Percentiles rank a stretch among this genome's conserved stretches.
phyloP scores from a whole-genome alignment of 2,329 filamentous ascomycete genomes.

The Fusarium sp. region DNA sequence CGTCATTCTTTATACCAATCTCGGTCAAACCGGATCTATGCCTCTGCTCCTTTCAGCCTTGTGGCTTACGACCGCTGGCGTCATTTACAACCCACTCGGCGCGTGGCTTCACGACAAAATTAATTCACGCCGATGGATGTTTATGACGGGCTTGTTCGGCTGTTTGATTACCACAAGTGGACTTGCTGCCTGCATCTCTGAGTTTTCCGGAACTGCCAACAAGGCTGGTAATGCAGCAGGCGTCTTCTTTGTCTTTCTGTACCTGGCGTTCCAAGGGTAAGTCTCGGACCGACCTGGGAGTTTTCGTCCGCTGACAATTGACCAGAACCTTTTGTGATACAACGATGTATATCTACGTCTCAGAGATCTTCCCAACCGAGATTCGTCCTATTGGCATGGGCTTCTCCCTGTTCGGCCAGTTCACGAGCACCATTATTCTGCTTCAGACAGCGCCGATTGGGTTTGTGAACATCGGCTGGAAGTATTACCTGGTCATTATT shows the following conservation, averaged over 20 bases:
- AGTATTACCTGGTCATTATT: conserved; percentile 59
- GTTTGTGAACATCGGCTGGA: conserved; percentile 57
- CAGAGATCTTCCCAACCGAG: conserved; percentile 55
- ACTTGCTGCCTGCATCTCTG: conserved; percentile 48
- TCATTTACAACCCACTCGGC: conserved; percentile 59
- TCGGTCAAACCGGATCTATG: conserved; percentile 52
- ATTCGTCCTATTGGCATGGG: conserved; percentile 62
- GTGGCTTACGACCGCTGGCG: conserved; percentile 56
- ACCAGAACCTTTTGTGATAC: conserved; percentile 49
- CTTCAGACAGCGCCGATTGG: conserved; percentile 52
- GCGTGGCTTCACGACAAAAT: conserved; percentile 58
- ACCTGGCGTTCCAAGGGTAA: conserved; percentile 57
- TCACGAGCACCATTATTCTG: conserved; percentile 56
- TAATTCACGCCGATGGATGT: conserved; percentile 56
- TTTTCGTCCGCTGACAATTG: accelerated
- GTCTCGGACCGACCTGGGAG: accelerated
- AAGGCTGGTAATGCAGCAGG: conserved; percentile 51
- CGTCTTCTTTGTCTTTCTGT: conserved; percentile 55
- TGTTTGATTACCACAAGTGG: conserved; percentile 49
- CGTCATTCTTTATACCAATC: conserved; percentile 50
- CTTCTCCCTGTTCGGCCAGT: conserved; percentile 60
- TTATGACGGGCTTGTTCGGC: conserved; percentile 51
- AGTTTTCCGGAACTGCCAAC: conserved; percentile 48
- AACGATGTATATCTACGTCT: conserved; percentile 51
- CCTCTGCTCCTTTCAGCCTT: conserved; percentile 51